Base-by-base conservation (phyloP, 371 early-diverging fungal species). In the Saksenaea vasiformis region DNA sequence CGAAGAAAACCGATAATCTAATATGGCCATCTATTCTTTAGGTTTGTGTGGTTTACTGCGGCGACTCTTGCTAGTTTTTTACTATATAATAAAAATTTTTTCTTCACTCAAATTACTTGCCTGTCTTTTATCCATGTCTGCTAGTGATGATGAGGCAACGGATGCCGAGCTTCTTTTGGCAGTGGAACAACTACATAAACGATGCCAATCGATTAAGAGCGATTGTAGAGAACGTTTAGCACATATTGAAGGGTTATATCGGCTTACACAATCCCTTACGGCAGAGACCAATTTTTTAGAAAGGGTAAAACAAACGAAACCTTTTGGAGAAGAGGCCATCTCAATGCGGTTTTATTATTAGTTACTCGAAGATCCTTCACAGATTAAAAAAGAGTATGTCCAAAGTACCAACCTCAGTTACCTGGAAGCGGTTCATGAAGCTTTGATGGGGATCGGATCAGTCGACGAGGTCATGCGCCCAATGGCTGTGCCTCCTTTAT, bases 371-470 rank as follows among this genome's bases (percentile, higher is more conserved):
- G 62, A 67, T 17, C 76, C 76, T 0, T 19, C 36, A 4, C 26
- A 15, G 0, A 77, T 80, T 39, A 80, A 76, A 47, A 73, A 72
- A n/a, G 73, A 78, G 36, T 65, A 77, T 51, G 58, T 78, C 14
- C 69, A 76, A 56, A 79, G 77, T 24, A 73, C 82, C 26, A 82
- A 82, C 58, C 56, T 82, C 0, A 69, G 74, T 28, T 79, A 82
- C 17, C 54, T 82, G 34, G 79, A 77, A 37, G 76, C 82, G 1
- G 79, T 82, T 1, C 74, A 71, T 62, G 78, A 78, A 59, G 74
- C 76, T 22, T 44, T 82, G 41, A 38, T 13, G 13, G 31, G 57
- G 10, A 43, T 63, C 8, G 39, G 38, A 2, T 51, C 54, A 14
- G 55, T 79, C 17, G 60, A 66, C 1, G 70, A 74, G 36, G 67